These are phyloP conservation scores for Lecanosticta acicola DNA, from an alignment of 2,329 filamentous ascomycete species.

Conservation along the genomic window DNA sequence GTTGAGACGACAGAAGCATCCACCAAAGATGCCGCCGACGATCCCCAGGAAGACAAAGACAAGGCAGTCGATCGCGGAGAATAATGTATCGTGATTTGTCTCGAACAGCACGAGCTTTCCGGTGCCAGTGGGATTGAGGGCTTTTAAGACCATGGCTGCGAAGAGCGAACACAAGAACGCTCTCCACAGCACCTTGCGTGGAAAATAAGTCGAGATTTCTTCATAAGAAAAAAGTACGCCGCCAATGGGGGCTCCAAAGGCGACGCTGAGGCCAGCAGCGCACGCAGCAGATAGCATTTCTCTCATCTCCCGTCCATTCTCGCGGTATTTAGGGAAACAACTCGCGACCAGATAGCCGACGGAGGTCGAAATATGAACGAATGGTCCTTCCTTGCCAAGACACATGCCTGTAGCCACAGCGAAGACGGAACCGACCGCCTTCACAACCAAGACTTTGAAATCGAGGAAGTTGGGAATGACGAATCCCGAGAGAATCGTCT, in stretches of 20 bases:
- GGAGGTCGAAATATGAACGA: constrained; percentile 57
- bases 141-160: constrained; percentile 52
- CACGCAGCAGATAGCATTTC: constrained; percentile 55
- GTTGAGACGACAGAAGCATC: constrained; percentile 54
- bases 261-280: constrained; percentile 54
- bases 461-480: constrained; percentile 54
- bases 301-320: constrained; percentile 53
- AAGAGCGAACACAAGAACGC: constrained; percentile 54
- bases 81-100: constrained; percentile 54
- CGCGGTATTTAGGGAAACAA: constrained; percentile 52
- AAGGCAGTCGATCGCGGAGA: constrained; percentile 51
- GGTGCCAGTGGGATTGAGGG: constrained; percentile 55
- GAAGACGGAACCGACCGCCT: constrained; percentile 54
- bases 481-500: constrained; percentile 57
- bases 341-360: constrained; percentile 50
- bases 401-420: constrained; percentile 57
- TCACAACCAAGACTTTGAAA: constrained; percentile 51
- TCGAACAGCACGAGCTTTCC: constrained; percentile 58
- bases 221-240: constrained; percentile 57
- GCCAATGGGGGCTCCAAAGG: constrained; percentile 58
- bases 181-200: constrained; percentile 54
- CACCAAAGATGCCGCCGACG: constrained; percentile 55
- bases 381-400: constrained; percentile 57
- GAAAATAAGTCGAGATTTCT: constrained; percentile 57
- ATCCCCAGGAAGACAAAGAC: constrained; percentile 54